A percentile compares a stretch with the other conserved stretches of the same genome.
These are phyloP conservation scores for Macrolepiota albuminosa DNA, from an alignment of 768 basidiomycete genomes.

Conservation along the genomic window DNA sequence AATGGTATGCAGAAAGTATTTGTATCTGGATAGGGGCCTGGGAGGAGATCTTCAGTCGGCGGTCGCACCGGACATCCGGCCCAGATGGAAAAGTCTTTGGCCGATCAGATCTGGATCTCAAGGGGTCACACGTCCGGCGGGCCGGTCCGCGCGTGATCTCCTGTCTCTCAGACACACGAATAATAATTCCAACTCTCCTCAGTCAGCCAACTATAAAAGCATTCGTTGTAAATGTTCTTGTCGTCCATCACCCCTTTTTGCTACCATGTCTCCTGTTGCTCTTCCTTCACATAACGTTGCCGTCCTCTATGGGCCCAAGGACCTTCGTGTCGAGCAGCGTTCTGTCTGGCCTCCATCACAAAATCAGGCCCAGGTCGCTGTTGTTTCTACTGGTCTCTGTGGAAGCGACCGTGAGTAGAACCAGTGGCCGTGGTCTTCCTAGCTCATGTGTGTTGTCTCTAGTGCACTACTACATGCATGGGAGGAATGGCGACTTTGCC, in stretches of 20 bases:
- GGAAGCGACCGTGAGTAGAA: conserved; percentile 68
- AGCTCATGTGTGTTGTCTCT: conserved; percentile 6
- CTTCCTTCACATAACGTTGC: conserved; percentile 61
- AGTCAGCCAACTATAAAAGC: conserved; percentile 16
- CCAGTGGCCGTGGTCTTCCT: neutral
- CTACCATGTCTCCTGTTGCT: conserved; percentile 35
- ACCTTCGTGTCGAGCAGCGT: conserved; percentile 77
- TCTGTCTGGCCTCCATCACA: conserved; percentile 64
- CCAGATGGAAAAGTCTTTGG: conserved; percentile 7
- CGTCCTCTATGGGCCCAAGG: conserved; percentile 79
- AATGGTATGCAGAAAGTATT: conserved; percentile 1
- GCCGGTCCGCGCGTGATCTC: conserved; percentile 18
- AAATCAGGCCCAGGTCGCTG: conserved; percentile 74
- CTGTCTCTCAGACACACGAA: conserved; percentile 15
- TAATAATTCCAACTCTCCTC: conserved; percentile 12
- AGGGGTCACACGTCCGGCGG: conserved; percentile 16
- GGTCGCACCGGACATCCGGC: conserved; percentile 15
- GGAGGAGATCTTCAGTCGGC: conserved; percentile 11
- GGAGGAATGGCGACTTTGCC: conserved; percentile 89
- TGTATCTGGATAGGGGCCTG: conserved; percentile 8
- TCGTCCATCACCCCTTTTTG: conserved; percentile 16
- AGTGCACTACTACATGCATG: conserved; percentile 92
- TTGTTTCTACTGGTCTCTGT: conserved; percentile 85
- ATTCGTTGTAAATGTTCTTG: conserved; percentile 10
- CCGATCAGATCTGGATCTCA: conserved; percentile 12